Evolutionary conservation across 345 rosid genomes (phyloP), one percentile per base, ranked within the genome.

Genomic region (Leavenworthia alabamica): DNA sequence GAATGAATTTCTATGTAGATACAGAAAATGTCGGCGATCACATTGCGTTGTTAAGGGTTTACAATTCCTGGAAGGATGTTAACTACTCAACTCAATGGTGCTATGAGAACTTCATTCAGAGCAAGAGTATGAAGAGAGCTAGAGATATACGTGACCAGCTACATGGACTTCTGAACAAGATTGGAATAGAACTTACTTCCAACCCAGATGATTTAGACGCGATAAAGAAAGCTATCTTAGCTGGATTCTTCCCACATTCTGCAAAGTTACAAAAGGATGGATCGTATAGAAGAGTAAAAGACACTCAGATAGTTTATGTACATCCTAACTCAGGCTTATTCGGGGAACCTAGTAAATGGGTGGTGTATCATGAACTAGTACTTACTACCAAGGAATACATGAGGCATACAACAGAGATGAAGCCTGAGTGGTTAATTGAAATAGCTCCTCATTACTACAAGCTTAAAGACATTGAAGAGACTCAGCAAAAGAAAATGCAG

Each of bases 51-150:
- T 80, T 92, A 40, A 84, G 84, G 80, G 91, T 93, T 27, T 93
- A 82, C 73, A 79, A 68, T 65, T 74, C 94, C 15, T 93, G 99
- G 99, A 85, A 80, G 78, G 97, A 89, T 67, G 79, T 82, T 55
- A 87, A 93, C 75, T 87, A 69, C 73, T 83, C 94, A 2, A 85
- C 88, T 0, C 94, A 85, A 40, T 93, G 99, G 97, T 93, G 99
- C 72, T 89, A 81, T 28, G 99, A 93, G 73, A 89, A 83, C 77
- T 93, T 78, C 75, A 93, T 89, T 63, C 99, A 93, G 91, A 96
- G 85, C 35, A 78, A 89, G 83, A 89, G 91, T 55, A 87, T 93
- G 90, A 93, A 81, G 56, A 82, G 96, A 54, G 99, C 99, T 26
- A 82, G 96, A 74, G 99, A 93, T 57, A 77, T 89, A 37, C 73